Evolutionary conservation across 2,329 filamentous ascomycete species (phyloP).

Genomic region (Teratosphaeria zuluensis): DNA sequence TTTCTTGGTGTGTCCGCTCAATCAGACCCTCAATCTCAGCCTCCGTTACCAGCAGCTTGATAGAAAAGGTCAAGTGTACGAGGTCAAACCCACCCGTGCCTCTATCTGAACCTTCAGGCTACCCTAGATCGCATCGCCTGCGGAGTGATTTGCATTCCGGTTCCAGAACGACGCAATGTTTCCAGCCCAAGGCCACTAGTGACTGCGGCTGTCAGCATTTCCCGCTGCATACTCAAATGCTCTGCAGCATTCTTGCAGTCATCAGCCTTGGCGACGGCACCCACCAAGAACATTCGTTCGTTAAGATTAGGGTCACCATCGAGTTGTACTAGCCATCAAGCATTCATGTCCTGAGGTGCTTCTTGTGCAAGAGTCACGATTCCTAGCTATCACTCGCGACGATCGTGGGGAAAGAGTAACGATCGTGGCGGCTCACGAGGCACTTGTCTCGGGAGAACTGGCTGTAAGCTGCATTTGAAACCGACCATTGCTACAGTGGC

Average conservation of each 20-base stretch:
- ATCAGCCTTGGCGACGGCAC: too few relatives aligned
- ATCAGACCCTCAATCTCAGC: too few relatives aligned
- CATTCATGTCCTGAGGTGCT: background rate
- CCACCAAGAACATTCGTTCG: too few relatives aligned
- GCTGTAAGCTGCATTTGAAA: background rate
- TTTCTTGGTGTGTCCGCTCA: too few relatives aligned
- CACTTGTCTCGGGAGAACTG: background rate
- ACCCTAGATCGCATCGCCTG: background rate
- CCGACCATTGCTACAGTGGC: background rate
- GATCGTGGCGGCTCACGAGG: background rate
- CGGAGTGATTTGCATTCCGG: background rate
- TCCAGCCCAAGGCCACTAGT: background rate
- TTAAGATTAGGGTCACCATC: too few relatives aligned
- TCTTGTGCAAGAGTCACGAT: background rate
- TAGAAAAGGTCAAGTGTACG: too few relatives aligned
- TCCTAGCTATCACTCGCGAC: background rate
- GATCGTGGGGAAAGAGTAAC: too few relatives aligned
- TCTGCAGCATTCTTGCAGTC: background rate
- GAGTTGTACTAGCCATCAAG: too few relatives aligned
- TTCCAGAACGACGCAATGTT: background rate
- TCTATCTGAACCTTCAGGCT: too few relatives aligned
- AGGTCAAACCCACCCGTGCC: too few relatives aligned
- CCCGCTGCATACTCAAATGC: background rate
- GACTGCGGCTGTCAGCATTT: background rate
- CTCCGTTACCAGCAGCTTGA: too few relatives aligned